Evolutionary conservation across 306 rosid species (phyloP).

Genomic region (Cercis canadensis): DNA sequence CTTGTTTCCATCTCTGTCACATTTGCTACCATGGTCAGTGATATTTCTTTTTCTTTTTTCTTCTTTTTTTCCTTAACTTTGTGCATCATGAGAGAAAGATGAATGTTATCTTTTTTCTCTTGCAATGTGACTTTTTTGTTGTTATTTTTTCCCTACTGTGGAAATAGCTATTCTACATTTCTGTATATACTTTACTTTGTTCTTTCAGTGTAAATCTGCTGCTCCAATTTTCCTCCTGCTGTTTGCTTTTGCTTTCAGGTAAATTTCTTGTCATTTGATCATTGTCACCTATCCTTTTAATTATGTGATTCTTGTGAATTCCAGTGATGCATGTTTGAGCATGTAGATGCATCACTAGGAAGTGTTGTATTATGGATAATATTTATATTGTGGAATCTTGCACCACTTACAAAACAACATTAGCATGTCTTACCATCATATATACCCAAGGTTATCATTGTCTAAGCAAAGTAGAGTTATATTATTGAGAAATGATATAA

Average conservation of each 20-base stretch:
- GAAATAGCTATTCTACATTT: conserved; percentile 29
- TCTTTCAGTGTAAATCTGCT: conserved; percentile 97
- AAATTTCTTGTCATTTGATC: conserved; percentile 39
- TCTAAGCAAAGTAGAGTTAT: background rate
- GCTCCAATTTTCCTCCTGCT: conserved; percentile 97
- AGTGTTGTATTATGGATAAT: too few species aligned
- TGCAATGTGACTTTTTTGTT: conserved; percentile 13
- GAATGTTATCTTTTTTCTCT: conserved; percentile 29
- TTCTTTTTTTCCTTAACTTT: background rate
- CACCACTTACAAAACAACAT: conserved; percentile 1
- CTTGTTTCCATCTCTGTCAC: conserved; percentile 97
- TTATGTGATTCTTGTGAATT: conserved; percentile 24
- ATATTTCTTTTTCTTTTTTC: conserved; percentile 4
- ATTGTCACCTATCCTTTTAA: conserved; percentile 16
- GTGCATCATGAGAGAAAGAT: conserved; percentile 15
- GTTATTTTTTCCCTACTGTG: background rate
- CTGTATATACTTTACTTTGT: conserved; percentile 25
- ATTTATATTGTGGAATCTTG: conserved; percentile 19
- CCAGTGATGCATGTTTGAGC: conserved; percentile 14
- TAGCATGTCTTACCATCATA: background rate
- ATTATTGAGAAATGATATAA: background rate
- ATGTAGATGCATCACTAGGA: conserved; percentile 24
- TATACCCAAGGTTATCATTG: background rate
- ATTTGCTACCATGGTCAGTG: conserved; percentile 98
- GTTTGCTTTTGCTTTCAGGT: conserved; percentile 98